Percentiles rank a stretch among this genome's conserved stretches.
phyloP scores from a whole-genome alignment of 352 stramenopile genomes.

The Globisporangium sylvaticum region DNA sequence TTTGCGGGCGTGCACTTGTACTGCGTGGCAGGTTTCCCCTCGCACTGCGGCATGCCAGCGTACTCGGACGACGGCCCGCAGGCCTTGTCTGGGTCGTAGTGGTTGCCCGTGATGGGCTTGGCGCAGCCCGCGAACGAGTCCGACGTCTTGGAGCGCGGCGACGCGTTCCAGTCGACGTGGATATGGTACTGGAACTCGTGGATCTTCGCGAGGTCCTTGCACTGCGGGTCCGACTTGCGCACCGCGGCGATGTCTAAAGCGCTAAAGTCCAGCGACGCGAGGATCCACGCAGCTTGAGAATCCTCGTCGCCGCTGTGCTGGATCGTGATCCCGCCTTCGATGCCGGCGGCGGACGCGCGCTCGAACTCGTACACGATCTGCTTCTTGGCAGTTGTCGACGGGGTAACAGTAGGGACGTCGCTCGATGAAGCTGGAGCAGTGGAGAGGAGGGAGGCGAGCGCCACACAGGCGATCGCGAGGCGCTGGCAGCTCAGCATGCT shows the following conservation, averaged over 20 bases:
- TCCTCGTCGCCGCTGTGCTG: constrained; percentile 3
- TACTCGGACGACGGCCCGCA: constrained; percentile 44
- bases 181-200: constrained; percentile 36
- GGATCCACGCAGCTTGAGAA: constrained; percentile 5
- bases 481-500: background rate
- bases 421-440: background rate
- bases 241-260: constrained; percentile 5
- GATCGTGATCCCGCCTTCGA: constrained; percentile 17
- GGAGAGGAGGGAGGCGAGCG: background rate
- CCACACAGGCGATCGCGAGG: background rate
- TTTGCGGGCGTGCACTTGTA: constrained; percentile 32
- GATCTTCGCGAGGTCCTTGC: background rate
- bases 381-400: background rate
- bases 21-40: constrained; percentile 7
- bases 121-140: constrained; percentile 29
- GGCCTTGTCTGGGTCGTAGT: constrained; percentile 38
- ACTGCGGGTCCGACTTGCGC: constrained; percentile 17
- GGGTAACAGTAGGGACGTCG: too few species aligned
- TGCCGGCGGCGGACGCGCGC: constrained; percentile 2
- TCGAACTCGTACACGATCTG: constrained; percentile 20
- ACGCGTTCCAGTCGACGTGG: constrained; percentile 35
- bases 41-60: constrained; percentile 15
- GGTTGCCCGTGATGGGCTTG: constrained; percentile 27
- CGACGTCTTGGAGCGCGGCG: constrained; percentile 17
- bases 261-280: constrained; percentile 17